Evolutionary conservation across 2,329 filamentous ascomycete species (phyloP).

Genomic region (Penicillium decumbens): DNA sequence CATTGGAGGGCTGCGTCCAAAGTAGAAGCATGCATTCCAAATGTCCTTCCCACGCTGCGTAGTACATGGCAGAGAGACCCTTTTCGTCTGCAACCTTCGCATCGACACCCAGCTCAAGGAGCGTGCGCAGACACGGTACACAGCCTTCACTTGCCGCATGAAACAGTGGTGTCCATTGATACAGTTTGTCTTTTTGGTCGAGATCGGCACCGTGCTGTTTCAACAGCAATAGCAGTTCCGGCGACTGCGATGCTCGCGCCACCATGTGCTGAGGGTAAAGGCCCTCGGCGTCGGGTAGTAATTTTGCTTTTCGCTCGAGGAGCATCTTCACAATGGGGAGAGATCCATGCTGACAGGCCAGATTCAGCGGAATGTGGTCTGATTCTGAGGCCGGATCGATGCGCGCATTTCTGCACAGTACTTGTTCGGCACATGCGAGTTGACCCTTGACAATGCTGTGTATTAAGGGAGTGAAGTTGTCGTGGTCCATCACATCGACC

Average conservation of each 20-base stretch:
- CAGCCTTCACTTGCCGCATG: slow-evolving; percentile 96
- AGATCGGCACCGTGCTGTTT: slow-evolving; percentile 83
- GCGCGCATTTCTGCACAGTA: slow-evolving; percentile 73
- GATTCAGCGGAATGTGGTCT: slow-evolving; percentile 88
- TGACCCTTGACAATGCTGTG: slow-evolving; percentile 90
- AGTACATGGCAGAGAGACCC: slow-evolving; percentile 90
- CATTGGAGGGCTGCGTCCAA: slow-evolving; percentile 37
- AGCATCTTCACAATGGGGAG: slow-evolving; percentile 79
- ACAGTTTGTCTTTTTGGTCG: slow-evolving; percentile 89
- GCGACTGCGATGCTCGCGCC: slow-evolving; percentile 77
- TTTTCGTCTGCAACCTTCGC: slow-evolving; percentile 85
- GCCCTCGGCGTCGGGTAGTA: slow-evolving; percentile 93
- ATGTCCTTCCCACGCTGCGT: slow-evolving; percentile 96
- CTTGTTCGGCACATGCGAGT: slow-evolving; percentile 69
- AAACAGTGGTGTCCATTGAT: slow-evolving; percentile 94
- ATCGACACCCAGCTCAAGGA: slow-evolving; percentile 75
- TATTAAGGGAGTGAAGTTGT: slow-evolving; percentile 94
- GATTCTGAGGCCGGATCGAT: slow-evolving; percentile 80
- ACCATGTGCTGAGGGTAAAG: slow-evolving; percentile 96
- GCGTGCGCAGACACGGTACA: slow-evolving; percentile 74
- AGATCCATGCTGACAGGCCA: slow-evolving; percentile 91
- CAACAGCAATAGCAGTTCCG: slow-evolving; percentile 72
- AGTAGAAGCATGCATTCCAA: slow-evolving; percentile 90
- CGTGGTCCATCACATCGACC: slow-evolving; percentile 84
- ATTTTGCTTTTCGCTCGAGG: slow-evolving; percentile 70